Evolutionary conservation across 73 alveolate genomes (phyloP).

Genomic region (Blepharisma japonicum): DNA sequence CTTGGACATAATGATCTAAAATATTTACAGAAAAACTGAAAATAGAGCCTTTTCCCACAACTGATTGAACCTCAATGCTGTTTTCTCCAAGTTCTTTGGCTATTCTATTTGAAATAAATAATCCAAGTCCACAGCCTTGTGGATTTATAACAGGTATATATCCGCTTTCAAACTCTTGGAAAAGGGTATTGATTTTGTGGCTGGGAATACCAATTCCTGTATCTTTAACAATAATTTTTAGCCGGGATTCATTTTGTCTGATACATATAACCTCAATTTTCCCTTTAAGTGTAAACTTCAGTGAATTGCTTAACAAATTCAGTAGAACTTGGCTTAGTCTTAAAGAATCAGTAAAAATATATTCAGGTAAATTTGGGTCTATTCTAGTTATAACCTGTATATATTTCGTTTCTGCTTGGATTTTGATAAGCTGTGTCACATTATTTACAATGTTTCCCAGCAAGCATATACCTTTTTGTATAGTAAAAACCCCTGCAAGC

Average conservation of each 20-base stretch:
- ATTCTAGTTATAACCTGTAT: too few species aligned
- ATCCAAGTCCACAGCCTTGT: slow-evolving; percentile 7
- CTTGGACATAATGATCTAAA: neutral
- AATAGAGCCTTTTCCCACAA: neutral
- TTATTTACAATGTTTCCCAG: too few species aligned
- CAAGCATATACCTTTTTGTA: too few species aligned
- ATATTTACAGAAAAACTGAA: neutral
- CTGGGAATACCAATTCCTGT: neutral
- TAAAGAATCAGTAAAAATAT: slow-evolving; percentile 31
- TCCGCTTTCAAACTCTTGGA: neutral
- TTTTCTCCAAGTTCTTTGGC: slow-evolving; percentile 8
- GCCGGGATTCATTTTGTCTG: neutral
- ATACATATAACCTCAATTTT: neutral
- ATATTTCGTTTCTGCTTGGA: too few species aligned
- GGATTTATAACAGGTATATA: neutral
- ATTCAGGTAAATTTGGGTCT: neutral
- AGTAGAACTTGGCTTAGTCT: slow-evolving; percentile 44
- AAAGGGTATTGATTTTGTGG: neutral
- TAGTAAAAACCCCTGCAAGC: too few species aligned
- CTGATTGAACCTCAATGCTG: neutral
- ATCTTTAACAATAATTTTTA: neutral
- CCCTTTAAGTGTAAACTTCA: slow-evolving; percentile 53
- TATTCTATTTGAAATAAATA: neutral
- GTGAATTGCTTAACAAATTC: slow-evolving; percentile 43
- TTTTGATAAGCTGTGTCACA: too few species aligned